Percentiles rank a stretch among this genome's conserved stretches.
These are phyloP conservation scores for Anthracocystis setariae DNA, from an alignment of 1,284 basidiomycete species.

Conservation along the genomic window DNA sequence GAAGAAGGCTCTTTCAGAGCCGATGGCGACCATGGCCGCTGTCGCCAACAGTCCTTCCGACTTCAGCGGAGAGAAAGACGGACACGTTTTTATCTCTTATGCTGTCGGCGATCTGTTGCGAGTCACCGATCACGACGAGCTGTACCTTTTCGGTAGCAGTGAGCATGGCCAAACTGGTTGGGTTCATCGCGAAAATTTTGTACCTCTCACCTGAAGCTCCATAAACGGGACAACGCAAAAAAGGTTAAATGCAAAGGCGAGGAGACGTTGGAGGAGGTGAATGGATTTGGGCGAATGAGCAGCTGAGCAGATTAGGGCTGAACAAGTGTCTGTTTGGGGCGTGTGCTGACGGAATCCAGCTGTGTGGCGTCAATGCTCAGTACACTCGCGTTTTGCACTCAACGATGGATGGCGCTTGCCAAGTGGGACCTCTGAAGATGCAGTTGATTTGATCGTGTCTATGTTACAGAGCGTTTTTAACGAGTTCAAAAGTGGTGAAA, in stretches of 20 bases:
- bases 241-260: too few relatives aligned
- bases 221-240: too few relatives aligned
- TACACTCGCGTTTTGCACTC: too few relatives aligned
- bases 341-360: too few relatives aligned
- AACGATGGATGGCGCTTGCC: too few relatives aligned
- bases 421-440: too few relatives aligned
- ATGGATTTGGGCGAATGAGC: too few relatives aligned
- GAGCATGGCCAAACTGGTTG: conserved; percentile 46
- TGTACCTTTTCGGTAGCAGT: conserved; percentile 35
- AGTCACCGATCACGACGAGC: conserved; percentile 30
- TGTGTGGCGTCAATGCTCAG: too few relatives aligned
- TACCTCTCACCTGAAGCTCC: conserved; percentile 27
- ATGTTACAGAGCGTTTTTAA: conserved; percentile 37
- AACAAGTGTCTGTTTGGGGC: too few relatives aligned
- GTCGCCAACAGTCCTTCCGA: conserved; percentile 32
- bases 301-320: too few relatives aligned
- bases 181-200: conserved; percentile 50
- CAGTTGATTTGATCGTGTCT: too few relatives aligned
- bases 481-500: conserved; percentile 57
- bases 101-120: conserved; percentile 46
- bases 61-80: conserved; percentile 17
- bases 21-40: conserved; percentile 31
- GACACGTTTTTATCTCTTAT: conserved; percentile 45
- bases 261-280: too few relatives aligned
- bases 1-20: not conserved